Conservation (phyloP, 164 flowering plant species). For the Cinnamomum chago region DNA sequence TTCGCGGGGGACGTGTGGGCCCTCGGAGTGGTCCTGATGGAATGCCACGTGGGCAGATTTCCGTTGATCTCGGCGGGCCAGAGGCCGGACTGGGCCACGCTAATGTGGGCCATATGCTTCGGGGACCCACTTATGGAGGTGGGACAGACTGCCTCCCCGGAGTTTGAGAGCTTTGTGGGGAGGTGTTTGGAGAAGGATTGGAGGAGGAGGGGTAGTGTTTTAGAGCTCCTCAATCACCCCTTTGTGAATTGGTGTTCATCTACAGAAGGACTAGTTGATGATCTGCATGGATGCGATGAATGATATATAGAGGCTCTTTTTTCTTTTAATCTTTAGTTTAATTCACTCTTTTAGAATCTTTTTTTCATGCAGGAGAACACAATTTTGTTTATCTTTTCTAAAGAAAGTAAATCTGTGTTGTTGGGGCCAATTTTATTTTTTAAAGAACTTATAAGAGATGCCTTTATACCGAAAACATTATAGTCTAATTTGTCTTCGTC, state of each 20-base stretch:
- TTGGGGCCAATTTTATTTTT: too few species aligned
- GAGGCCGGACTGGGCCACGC: constrained; percentile 47
- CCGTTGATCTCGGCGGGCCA: constrained; percentile 1
- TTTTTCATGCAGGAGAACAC: too few species aligned
- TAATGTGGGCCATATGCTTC: constrained; percentile 56
- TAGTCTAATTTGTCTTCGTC: too few species aligned
- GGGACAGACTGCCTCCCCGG: constrained; percentile 37
- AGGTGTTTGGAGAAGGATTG: constrained; percentile 55
- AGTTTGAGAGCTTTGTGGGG: constrained; percentile 38
- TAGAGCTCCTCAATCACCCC: constrained; percentile 49
- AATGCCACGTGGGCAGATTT: constrained; percentile 44
- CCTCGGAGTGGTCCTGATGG: constrained; percentile 44
- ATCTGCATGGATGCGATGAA: background rate
- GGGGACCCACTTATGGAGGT: constrained; percentile 38
- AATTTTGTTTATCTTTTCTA: too few species aligned
- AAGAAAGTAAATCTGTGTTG: too few species aligned
- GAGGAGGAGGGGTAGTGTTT: constrained; percentile 45
- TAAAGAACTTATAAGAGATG: too few species aligned
- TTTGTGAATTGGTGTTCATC: constrained; percentile 26
- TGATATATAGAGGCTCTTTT: too few species aligned
- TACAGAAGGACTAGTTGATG: constrained; percentile 2
- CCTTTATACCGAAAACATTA: too few species aligned
- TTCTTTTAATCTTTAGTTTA: too few species aligned
- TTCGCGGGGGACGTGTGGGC: constrained; percentile 62
- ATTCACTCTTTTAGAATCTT: too few species aligned